Percentiles rank a stretch among this genome's conserved stretches.
These are phyloP conservation scores for Pulveroboletus sp. DNA, from an alignment of 768 basidiomycete species.

Conservation along the genomic window DNA sequence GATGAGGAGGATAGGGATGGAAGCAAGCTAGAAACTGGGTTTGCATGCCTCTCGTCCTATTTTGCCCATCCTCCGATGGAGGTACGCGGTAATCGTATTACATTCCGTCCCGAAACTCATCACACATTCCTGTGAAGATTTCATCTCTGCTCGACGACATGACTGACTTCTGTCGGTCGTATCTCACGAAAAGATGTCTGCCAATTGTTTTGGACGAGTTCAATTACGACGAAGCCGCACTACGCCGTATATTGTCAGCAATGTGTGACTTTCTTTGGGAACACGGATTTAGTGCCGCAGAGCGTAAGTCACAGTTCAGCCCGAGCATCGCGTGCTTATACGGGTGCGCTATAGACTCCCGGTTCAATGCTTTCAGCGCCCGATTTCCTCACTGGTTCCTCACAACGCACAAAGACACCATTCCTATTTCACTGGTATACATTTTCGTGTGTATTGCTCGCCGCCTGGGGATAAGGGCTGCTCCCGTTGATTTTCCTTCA, in stretches of 20 bases:
- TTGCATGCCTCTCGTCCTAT: constrained; percentile 51
- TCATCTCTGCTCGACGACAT: constrained; percentile 38
- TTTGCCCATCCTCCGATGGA: constrained; percentile 42
- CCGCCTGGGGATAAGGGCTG: constrained; percentile 48
- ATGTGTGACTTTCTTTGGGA: constrained; percentile 50
- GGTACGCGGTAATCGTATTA: constrained; percentile 28
- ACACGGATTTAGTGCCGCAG: constrained; percentile 44
- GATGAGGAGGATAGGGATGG: constrained; percentile 6
- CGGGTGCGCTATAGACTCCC: constrained; percentile 25
- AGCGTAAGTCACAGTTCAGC: constrained; percentile 31
- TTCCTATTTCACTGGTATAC: constrained; percentile 60
- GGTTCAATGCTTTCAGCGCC: constrained; percentile 44
- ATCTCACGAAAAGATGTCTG: constrained; percentile 31
- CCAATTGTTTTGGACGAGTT: constrained; percentile 29
- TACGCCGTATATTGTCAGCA: constrained; percentile 33
- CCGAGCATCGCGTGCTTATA: not conserved
- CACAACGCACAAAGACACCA: constrained; percentile 42
- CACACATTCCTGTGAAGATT: constrained; percentile 32
- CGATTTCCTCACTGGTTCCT: constrained; percentile 61
- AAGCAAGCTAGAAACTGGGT: constrained; percentile 41
- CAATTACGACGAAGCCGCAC: constrained; percentile 29
- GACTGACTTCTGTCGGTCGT: constrained; percentile 36
- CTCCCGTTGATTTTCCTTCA: constrained; percentile 53
- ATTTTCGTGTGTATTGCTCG: constrained; percentile 52
- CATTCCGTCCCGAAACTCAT: not conserved